Conservation (phyloP, 306 rosid genomes). For the Cucurbita pepo region DNA sequence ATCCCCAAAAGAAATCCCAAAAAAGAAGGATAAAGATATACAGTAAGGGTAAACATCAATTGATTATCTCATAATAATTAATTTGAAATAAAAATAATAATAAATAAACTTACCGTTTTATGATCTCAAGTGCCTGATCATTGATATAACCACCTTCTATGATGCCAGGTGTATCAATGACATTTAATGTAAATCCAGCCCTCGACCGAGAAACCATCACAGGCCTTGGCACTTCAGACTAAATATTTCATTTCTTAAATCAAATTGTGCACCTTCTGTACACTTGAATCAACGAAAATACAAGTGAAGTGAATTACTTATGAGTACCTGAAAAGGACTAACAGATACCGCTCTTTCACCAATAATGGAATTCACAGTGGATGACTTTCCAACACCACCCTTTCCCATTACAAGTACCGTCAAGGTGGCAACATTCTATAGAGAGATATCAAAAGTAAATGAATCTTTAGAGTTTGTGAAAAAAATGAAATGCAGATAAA, state of each 20-base stretch:
- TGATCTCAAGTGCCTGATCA: constrained; percentile 55
- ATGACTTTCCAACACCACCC: constrained; percentile 95
- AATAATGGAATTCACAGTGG: constrained; percentile 77
- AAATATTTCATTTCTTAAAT: constrained; percentile 1
- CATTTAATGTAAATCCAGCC: constrained; percentile 74
- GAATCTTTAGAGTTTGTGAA: background rate
- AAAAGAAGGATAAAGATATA: background rate
- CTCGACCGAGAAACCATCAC: constrained; percentile 76
- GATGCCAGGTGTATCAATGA: constrained; percentile 95
- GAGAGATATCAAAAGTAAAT: background rate
- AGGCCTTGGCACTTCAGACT: constrained; percentile 83
- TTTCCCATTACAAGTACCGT: constrained; percentile 97
- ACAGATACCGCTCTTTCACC: constrained; percentile 83
- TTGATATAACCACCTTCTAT: constrained; percentile 95
- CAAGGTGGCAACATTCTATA: constrained; percentile 67
- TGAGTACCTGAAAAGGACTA: constrained; percentile 76
- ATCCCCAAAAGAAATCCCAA: background rate
- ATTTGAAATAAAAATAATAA: background rate
- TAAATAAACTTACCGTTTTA: constrained; percentile 35
- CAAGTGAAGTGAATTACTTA: background rate
- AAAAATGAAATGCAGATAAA: background rate
- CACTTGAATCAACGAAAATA: background rate
- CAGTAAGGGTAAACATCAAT: background rate
- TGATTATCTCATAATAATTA: background rate
- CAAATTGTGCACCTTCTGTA: background rate